Conservation (phyloP, 208 protist species). For the Blastocrithidia nonstop region DNA sequence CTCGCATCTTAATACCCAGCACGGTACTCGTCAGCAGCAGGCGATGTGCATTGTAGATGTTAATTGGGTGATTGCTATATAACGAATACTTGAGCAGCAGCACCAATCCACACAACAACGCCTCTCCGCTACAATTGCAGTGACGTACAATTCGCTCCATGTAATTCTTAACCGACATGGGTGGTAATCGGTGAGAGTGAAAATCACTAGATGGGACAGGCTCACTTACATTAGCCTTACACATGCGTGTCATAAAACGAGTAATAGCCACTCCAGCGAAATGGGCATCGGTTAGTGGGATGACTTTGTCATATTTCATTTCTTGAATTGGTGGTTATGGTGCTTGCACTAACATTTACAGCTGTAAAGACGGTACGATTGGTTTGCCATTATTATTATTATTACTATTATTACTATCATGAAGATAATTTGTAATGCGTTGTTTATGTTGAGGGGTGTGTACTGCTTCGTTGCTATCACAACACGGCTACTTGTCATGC, state of each 20-base stretch:
- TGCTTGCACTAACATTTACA: conserved; percentile 8
- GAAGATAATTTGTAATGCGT: conserved; percentile 3
- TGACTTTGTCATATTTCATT: not conserved
- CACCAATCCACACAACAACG: conserved; percentile 78
- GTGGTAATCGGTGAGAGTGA: conserved; percentile 53
- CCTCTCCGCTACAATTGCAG: conserved; percentile 61
- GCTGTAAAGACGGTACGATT: no score
- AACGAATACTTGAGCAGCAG: conserved; percentile 78
- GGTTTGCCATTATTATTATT: conserved; percentile 8
- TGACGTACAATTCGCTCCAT: conserved; percentile 77
- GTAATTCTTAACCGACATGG: conserved; percentile 68
- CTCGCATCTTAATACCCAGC: conserved; percentile 85
- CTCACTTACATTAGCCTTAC: conserved; percentile 27
- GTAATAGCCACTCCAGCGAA: conserved; percentile 26
- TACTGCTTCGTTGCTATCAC: no score
- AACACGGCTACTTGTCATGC: no score
- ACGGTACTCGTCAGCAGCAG: conserved; percentile 83
- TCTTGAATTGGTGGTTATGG: not conserved
- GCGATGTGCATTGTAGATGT: conserved; percentile 84
- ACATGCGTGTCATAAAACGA: conserved; percentile 40
- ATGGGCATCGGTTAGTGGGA: conserved; percentile 6
- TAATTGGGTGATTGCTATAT: conserved; percentile 58
- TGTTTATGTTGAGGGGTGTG: no score
- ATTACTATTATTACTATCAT: not conserved
- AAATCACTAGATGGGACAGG: conserved; percentile 56